Evolutionary conservation across 2,329 filamentous ascomycete species (phyloP).

Genomic region (Diaporthe sp.): DNA sequence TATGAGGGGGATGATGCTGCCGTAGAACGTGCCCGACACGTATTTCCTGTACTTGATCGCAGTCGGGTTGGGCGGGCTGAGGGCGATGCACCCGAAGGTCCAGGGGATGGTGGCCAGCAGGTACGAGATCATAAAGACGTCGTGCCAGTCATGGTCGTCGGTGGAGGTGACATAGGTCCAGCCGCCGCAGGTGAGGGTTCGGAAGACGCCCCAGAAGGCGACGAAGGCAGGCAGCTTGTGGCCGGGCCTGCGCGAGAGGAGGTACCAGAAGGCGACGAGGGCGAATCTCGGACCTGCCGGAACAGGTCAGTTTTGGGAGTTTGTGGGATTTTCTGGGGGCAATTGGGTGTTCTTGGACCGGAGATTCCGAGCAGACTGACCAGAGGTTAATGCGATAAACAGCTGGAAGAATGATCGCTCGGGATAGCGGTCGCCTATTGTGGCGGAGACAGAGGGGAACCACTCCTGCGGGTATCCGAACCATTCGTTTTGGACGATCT

Average conservation of each 20-base stretch:
- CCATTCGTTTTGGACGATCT: constrained; percentile 98
- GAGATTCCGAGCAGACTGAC: constrained; percentile 53
- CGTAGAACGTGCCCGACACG: constrained; percentile 87
- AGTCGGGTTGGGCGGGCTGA: constrained; percentile 86
- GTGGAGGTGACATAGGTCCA: constrained; percentile 99
- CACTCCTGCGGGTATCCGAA: constrained; percentile 95
- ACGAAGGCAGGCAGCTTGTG: constrained; percentile 85
- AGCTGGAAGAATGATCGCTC: constrained; percentile 97
- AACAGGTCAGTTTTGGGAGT: constrained; percentile 11
- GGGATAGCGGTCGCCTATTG: constrained; percentile 96
- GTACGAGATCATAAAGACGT: constrained; percentile 99
- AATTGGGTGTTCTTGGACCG: constrained; percentile 47
- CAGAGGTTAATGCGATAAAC: constrained; percentile 96
- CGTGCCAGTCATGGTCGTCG: constrained; percentile 98
- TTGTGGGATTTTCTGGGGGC: neutral
- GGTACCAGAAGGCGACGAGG: constrained; percentile 91
- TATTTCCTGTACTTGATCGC: constrained; percentile 93
- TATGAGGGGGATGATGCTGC: constrained; percentile 87
- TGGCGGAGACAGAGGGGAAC: constrained; percentile 96
- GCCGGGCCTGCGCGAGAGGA: constrained; percentile 84
- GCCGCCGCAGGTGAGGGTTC: constrained; percentile 93
- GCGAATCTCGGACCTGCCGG: constrained; percentile 85
- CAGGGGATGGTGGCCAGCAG: constrained; percentile 94
- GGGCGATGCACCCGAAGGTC: constrained; percentile 89
- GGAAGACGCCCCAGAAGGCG: constrained; percentile 83